Base-by-base conservation (phyloP, 495 filamentous ascomycete genomes). In the Neurospora sp. region DNA sequence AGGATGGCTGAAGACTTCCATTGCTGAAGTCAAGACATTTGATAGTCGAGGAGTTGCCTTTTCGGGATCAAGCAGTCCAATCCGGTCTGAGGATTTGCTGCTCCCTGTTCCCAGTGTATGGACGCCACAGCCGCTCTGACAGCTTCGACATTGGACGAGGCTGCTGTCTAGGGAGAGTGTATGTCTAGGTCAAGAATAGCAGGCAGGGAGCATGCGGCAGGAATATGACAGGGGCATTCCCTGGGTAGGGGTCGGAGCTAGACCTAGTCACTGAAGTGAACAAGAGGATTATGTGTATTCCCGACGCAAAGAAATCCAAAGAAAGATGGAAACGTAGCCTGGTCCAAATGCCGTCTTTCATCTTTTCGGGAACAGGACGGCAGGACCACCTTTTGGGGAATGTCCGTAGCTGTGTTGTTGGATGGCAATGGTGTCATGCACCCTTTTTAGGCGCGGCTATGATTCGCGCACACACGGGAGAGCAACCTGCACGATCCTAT, bases 331-430 rank as follows among this genome's bases (percentile, higher is more conserved):
- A 3, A 1, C 10, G 53, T 61, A 61, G 53, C 12, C 27, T 35
- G 27, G 22, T 31, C 53, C 22, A 35, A 61, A 61, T 8, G 53
- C 53, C 53, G 27, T 61, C 53, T 61, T 16, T 59, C 20, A 1
- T 59, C 20, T 16, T 61, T 61, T 61, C 22, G 53, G 14, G 22
- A 17, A 35, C 27, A 17, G 14, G 22, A 61, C 53, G 53, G 53
- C 53, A 61, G 53, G 53, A 61, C 53, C 53, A 61, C 14, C 69
- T 38, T 35, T 78, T 79, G 79, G 79, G 79, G 79, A 61, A 80
- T 80, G 79, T 80, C 79, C 79, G 79, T 70, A 41, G 68, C 20
- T 59, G 48, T 27, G 48, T 31, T 59, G 48, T 31, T 59, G 48
- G 22, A 59, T 12, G 48, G 48, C 48, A 59, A 16, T 20, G 45